Base-by-base conservation (phyloP, 2,329 filamentous ascomycete species). In the Arthrinium puccinioides region DNA sequence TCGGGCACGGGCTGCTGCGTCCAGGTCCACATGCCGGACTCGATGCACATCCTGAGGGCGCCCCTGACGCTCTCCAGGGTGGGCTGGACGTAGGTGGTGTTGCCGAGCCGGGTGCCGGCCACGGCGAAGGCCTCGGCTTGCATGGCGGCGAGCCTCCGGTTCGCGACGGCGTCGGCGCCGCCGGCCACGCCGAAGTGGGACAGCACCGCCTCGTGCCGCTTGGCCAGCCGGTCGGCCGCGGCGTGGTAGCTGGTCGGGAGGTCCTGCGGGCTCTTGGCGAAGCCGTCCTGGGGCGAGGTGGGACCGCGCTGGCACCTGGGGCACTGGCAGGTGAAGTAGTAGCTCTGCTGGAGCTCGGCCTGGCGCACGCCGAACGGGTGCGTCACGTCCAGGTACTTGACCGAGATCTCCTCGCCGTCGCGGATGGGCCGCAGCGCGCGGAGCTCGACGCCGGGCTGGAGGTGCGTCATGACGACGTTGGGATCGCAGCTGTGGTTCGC, bases 401-500 rank as follows among this genome's bases (percentile, higher is more conserved):
- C 65, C 42, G 60, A 63, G 24, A 74, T 60, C 45, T 74, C 69
- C 28, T 70, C 65, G 35, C 64, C 68, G 40, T 62, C 62, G 23
- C 59, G 57, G 47, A 74, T 70, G 2, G 62, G 56, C 28, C 50
- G 58, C 2, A 71, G 52, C 4, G 69, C 62, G 14, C 69, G 63
- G 9, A 73, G 49, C 10, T 62, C 48, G 4, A 64, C 48, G 36
- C 49, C 46, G 1, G 67, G 57, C 21, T 68, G 66, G 43, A 73
- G 67, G 57, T 70, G 68, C 36, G 67, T 56, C 9, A 69, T 51
- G 24, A 58, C 60, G 5, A 63, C 62, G 38, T 73, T 74, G 2
- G 69, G 68, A 21, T 68, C 62, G 47, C 70, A 74, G 4, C 68
- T 73, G 45, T 75, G 70, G 37, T 74, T 75, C 9, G 49, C 46